Percentiles rank a stretch among this genome's conserved stretches.
Evolutionary conservation across 2,329 filamentous ascomycete species (phyloP).

Genomic region (Pestalotiopsis sp.): DNA sequence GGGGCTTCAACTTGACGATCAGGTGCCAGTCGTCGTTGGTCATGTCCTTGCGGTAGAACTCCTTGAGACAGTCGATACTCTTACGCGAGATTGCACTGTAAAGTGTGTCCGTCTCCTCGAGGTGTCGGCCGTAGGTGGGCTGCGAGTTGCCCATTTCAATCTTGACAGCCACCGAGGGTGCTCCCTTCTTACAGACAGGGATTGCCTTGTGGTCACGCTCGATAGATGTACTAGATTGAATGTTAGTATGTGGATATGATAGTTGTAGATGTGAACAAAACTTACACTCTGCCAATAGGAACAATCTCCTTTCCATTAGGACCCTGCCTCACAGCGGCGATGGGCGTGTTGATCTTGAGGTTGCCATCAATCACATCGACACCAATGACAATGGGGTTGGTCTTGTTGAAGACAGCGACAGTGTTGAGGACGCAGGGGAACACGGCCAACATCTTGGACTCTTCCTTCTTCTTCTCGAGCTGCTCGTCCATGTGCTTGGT

Average conservation of each 20-base stretch:
- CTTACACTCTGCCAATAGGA: slow-evolving; percentile 89
- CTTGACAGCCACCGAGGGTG: slow-evolving; percentile 97
- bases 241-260: neutral
- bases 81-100: slow-evolving; percentile 86
- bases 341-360: slow-evolving; percentile 84
- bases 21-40: slow-evolving; percentile 86
- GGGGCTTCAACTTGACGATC: slow-evolving; percentile 91
- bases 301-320: slow-evolving; percentile 86
- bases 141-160: slow-evolving; percentile 93
- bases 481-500: slow-evolving; percentile 91
- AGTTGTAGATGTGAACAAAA: slow-evolving; percentile 27
- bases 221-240: slow-evolving; percentile 74
- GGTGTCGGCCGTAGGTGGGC: slow-evolving; percentile 90
- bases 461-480: slow-evolving; percentile 90
- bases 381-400: slow-evolving; percentile 89
- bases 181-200: slow-evolving; percentile 88
- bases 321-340: slow-evolving; percentile 84
- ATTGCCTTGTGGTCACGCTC: slow-evolving; percentile 98
- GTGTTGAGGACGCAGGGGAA: slow-evolving; percentile 93
- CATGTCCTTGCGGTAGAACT: slow-evolving; percentile 74
- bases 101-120: slow-evolving; percentile 86
- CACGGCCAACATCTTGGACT: slow-evolving; percentile 91
- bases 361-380: slow-evolving; percentile 93
- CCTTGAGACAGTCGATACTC: slow-evolving; percentile 94
- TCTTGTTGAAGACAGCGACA: slow-evolving; percentile 98